Conservation (phyloP, 768 basidiomycete genomes). For the Termitomyces bulborhizus region DNA sequence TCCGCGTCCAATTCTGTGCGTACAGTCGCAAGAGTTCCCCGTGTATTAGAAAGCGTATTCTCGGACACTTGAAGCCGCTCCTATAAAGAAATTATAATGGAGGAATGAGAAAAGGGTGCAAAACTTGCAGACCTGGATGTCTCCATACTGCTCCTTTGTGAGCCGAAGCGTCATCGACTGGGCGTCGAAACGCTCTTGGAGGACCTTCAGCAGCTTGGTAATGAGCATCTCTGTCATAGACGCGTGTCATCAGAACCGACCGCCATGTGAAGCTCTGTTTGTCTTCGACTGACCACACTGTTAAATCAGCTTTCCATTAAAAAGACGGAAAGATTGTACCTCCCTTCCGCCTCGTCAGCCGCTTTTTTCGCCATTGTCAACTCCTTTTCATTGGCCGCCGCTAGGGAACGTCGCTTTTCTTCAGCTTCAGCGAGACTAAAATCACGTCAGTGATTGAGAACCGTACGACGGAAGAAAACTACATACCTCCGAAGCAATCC, state of each 20-base stretch:
- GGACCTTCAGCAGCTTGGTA: conserved; percentile 16
- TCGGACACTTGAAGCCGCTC: conserved; percentile 17
- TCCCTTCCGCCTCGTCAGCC: neutral
- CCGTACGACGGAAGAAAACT: neutral
- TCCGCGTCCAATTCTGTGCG: neutral
- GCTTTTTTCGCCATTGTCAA: neutral
- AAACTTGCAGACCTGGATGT: conserved; percentile 30
- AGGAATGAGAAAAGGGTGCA: neutral
- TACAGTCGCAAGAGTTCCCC: neutral
- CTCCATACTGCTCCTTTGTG: conserved; percentile 47
- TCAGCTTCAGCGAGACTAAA: conserved; percentile 3
- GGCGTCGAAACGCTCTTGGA: conserved; percentile 58
- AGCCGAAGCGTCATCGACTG: conserved; percentile 46
- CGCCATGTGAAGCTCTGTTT: conserved; percentile 5
- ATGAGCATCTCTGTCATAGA: neutral
- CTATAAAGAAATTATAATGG: neutral
- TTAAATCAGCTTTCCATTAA: neutral
- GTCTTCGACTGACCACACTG: neutral
- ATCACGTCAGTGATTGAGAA: neutral
- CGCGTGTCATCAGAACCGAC: neutral
- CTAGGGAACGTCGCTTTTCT: neutral
- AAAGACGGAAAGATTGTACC: neutral
- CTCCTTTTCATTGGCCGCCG: neutral
- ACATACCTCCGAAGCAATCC: neutral
- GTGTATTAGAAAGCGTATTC: neutral